Conservation (phyloP, 1,284 basidiomycete genomes). For the Takashimella koratensis region DNA sequence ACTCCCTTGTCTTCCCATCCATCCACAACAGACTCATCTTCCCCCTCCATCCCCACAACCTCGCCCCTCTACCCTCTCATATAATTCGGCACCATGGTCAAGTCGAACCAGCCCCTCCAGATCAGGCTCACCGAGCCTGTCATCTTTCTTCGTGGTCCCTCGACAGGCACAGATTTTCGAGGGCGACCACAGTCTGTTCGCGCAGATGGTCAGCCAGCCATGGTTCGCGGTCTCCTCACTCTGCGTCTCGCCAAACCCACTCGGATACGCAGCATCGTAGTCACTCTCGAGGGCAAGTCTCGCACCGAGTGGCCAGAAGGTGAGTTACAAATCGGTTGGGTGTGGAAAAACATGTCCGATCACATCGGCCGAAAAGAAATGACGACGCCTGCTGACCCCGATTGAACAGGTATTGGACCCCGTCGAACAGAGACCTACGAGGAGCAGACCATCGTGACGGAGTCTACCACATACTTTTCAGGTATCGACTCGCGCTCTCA, state of each 20-base stretch:
- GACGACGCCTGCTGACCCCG: not conserved
- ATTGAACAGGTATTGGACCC: constrained; percentile 64
- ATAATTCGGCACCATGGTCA: constrained; percentile 84
- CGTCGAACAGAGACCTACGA: constrained; percentile 75
- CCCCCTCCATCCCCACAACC: constrained; percentile 55
- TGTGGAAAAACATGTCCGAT: not conserved
- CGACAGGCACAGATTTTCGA: constrained; percentile 50
- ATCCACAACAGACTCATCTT: too few species aligned
- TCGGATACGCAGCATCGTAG: constrained; percentile 77
- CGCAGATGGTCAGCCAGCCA: constrained; percentile 62
- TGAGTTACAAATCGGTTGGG: too few species aligned
- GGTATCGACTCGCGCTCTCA: constrained; percentile 45
- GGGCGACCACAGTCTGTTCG: constrained; percentile 50
- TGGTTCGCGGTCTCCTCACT: constrained; percentile 82
- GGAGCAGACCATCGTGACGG: constrained; percentile 70
- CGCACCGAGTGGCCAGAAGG: constrained; percentile 80
- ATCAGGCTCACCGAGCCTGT: constrained; percentile 78
- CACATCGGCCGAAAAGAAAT: not conserved
- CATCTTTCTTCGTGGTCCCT: constrained; percentile 64
- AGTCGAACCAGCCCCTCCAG: constrained; percentile 67
- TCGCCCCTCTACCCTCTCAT: too few species aligned
- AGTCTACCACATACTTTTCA: constrained; percentile 70
- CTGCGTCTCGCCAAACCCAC: constrained; percentile 77
- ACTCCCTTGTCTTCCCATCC: too few species aligned
- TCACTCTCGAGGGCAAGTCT: constrained; percentile 69